phyloP scores from a whole-genome alignment of 495 filamentous ascomycete species.

The Talaromyces proteolyticus region DNA sequence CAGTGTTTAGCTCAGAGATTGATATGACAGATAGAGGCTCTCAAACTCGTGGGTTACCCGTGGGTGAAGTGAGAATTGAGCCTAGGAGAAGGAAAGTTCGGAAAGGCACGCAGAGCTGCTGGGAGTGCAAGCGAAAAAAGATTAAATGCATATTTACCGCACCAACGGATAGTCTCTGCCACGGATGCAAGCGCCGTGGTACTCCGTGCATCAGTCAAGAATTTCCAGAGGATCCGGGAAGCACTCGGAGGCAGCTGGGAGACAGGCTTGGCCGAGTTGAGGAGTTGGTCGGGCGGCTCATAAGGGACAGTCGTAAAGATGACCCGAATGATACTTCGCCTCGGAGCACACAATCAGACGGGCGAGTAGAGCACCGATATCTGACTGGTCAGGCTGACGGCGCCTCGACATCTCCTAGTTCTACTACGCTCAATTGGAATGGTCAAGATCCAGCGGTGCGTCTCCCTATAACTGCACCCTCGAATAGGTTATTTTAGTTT shows the following conservation, averaged over 20 bases:
- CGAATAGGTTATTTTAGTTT: no score
- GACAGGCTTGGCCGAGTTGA: conserved; percentile 23
- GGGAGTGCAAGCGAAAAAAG: conserved; percentile 35
- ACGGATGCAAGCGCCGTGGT: conserved; percentile 31
- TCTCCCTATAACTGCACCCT: no score
- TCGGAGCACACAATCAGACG: background rate
- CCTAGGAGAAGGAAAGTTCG: conserved; percentile 20
- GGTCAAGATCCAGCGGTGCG: no score
- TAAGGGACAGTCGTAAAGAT: background rate
- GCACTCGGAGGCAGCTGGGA: conserved; percentile 9
- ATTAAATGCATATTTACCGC: conserved; percentile 25
- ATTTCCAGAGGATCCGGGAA: conserved; percentile 11
- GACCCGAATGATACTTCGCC: background rate
- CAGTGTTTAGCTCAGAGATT: no score
- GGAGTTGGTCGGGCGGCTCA: conserved; percentile 17
- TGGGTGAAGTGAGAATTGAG: no score
- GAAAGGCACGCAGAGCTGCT: conserved; percentile 33
- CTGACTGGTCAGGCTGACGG: no score
- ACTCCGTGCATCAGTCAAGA: conserved; percentile 36
- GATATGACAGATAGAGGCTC: no score
- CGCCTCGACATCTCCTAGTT: no score
- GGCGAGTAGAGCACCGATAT: background rate
- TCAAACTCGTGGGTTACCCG: no score
- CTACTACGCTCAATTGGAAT: no score
- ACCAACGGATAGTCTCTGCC: conserved; percentile 25